These are phyloP conservation scores for Lathyrus aphaca DNA, from an alignment of 306 rosid genomes.

Conservation along the genomic window DNA sequence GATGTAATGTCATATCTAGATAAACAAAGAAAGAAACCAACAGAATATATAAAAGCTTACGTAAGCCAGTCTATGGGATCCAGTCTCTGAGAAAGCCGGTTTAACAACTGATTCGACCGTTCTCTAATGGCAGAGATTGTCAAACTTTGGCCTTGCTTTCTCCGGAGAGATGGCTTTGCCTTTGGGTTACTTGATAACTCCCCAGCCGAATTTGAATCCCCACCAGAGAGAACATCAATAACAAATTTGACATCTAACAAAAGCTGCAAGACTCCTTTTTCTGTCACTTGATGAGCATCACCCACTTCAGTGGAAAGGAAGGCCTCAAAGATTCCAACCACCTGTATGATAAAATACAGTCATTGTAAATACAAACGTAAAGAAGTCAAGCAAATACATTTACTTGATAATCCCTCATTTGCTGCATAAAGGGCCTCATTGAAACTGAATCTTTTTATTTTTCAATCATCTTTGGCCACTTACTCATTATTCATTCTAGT, in stretches of 20 bases:
- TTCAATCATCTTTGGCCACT: background rate
- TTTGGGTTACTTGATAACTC: conserved; percentile 52
- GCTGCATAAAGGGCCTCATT: background rate
- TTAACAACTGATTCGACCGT: conserved; percentile 63
- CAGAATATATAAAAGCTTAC: conserved; percentile 56
- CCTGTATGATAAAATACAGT: conserved; percentile 53
- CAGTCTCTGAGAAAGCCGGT: conserved; percentile 74
- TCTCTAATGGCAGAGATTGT: conserved; percentile 66
- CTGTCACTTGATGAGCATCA: conserved; percentile 73
- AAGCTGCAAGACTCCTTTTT: conserved; percentile 89
- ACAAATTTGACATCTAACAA: conserved; percentile 87
- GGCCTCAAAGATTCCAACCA: conserved; percentile 69
- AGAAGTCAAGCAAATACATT: conserved; percentile 8
- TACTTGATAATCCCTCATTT: conserved; percentile 10
- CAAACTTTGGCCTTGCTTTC: conserved; percentile 72
- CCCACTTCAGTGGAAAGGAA: conserved; percentile 65
- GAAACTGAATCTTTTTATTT: background rate
- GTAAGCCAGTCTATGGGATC: conserved; percentile 99
- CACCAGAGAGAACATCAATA: conserved; percentile 88
- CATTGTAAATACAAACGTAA: conserved; percentile 28
- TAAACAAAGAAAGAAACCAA: conserved; percentile 18
- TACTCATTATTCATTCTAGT: background rate
- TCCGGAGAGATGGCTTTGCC: conserved; percentile 57
- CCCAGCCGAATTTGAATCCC: conserved; percentile 61
- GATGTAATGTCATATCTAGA: background rate